A percentile compares a stretch with the other conserved stretches of the same genome.
phyloP scores from a whole-genome alignment of 148 eudicot species.

The Rhododendron simsii region DNA sequence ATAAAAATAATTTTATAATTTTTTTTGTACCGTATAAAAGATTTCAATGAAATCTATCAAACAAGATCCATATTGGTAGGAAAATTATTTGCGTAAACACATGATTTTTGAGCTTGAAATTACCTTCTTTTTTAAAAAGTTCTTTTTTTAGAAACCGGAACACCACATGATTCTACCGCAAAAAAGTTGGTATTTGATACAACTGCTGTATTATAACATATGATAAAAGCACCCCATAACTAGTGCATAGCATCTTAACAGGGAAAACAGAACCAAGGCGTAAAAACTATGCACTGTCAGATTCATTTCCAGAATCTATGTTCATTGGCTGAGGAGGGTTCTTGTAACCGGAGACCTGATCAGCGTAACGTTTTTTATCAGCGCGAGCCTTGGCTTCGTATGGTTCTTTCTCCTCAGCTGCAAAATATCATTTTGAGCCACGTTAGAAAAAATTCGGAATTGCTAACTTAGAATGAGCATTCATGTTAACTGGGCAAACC shows the following conservation, averaged over 20 bases:
- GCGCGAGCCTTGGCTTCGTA: slow-evolving; percentile 72
- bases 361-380: slow-evolving; percentile 73
- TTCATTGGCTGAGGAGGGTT: slow-evolving; percentile 51
- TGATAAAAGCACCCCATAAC: no score
- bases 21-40: no score
- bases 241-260: background rate
- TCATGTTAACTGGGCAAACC: slow-evolving; percentile 10
- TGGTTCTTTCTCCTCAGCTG: slow-evolving; percentile 91
- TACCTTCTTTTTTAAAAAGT: no score
- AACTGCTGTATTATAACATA: background rate
- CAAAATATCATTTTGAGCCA: slow-evolving; percentile 2
- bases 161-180: background rate
- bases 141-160: no score
- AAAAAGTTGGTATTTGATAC: background rate
- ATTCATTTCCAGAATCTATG: slow-evolving; percentile 61
- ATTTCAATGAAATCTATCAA: no score
- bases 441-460: background rate
- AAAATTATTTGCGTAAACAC: no score
- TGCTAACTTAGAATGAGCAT: background rate
- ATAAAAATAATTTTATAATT: no score
- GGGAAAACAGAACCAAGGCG: background rate
- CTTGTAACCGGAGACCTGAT: slow-evolving; percentile 65
- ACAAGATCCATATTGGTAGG: no score
- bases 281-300: slow-evolving; percentile 45
- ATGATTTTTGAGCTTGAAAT: no score